phyloP scores from a whole-genome alignment of 2,329 filamentous ascomycete genomes.

The Periconia sp. region DNA sequence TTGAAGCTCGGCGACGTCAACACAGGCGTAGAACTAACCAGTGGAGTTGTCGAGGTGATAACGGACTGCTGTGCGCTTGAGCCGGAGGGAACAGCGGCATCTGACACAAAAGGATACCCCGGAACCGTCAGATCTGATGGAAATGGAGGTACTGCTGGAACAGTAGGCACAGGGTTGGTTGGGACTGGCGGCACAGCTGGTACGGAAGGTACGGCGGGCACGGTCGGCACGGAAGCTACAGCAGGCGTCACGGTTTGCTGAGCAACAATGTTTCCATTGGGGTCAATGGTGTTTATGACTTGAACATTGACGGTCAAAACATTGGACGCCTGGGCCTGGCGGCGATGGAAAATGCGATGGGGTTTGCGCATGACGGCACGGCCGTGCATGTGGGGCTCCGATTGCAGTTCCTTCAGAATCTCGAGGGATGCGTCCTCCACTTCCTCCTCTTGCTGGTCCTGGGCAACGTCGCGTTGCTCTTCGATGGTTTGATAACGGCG shows the following conservation, averaged over 20 bases:
- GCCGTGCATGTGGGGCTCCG: conserved; percentile 19
- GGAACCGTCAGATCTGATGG: conserved; percentile 36
- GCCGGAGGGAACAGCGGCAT: conserved; percentile 7
- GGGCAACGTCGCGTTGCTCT: conserved; percentile 7
- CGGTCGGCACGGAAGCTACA: background rate
- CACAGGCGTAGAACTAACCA: background rate
- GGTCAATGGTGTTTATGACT: conserved; percentile 33
- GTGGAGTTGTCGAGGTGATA: background rate
- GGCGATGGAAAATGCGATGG: conserved; percentile 39
- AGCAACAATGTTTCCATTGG: conserved; percentile 28
- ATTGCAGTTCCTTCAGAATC: conserved; percentile 2
- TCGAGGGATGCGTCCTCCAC: conserved; percentile 2
- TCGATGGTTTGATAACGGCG: conserved; percentile 17
- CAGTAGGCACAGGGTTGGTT: conserved; percentile 17
- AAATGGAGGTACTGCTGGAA: conserved; percentile 39
- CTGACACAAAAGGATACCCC: conserved; percentile 34
- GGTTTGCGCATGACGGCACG: conserved; percentile 30
- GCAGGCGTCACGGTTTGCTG: conserved; percentile 25
- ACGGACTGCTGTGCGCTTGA: background rate
- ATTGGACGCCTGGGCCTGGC: conserved; percentile 20
- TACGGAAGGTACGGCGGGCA: conserved; percentile 14
- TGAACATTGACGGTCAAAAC: conserved; percentile 33
- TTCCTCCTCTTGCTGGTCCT: conserved; percentile 17
- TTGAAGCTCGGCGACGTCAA: conserved; percentile 12
- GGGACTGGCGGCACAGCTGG: conserved; percentile 24